Conservation (phyloP, 2,329 filamentous ascomycete genomes). For the Exophiala viscosa region DNA sequence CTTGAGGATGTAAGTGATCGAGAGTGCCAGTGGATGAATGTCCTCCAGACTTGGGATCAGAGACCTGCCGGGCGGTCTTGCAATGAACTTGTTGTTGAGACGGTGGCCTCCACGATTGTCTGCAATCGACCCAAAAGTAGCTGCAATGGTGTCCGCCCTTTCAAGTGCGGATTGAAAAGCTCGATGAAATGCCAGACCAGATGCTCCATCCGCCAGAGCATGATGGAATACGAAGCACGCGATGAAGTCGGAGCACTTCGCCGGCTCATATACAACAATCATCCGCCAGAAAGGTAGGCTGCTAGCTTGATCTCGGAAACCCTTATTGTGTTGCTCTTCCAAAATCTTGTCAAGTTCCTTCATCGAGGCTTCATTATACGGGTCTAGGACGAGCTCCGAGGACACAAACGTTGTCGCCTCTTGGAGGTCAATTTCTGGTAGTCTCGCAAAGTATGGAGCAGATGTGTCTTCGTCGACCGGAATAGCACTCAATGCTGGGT, state of each 20-base stretch:
- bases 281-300: neutral
- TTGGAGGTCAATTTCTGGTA: neutral
- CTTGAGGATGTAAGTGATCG: conserved; percentile 34
- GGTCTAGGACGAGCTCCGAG: too few species aligned
- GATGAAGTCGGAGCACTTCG: conserved; percentile 33
- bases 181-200: conserved; percentile 44
- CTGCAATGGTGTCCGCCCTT: too few species aligned
- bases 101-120: too few species aligned
- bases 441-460: neutral
- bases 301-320: neutral
- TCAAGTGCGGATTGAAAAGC: conserved; percentile 39
- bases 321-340: neutral
- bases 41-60: conserved; percentile 14
- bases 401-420: neutral
- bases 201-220: conserved; percentile 45
- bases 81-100: too few species aligned
- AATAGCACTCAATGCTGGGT: neutral
- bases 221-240: conserved; percentile 47
- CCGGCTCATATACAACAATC: neutral
- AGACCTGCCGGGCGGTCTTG: neutral
- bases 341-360: neutral
- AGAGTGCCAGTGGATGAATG: conserved; percentile 39
- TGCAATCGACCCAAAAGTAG: too few species aligned
- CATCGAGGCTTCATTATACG: neutral
- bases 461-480: neutral